Base-by-base conservation (phyloP, 352 stramenopile genomes). In the Phytophthora aleatoria region DNA sequence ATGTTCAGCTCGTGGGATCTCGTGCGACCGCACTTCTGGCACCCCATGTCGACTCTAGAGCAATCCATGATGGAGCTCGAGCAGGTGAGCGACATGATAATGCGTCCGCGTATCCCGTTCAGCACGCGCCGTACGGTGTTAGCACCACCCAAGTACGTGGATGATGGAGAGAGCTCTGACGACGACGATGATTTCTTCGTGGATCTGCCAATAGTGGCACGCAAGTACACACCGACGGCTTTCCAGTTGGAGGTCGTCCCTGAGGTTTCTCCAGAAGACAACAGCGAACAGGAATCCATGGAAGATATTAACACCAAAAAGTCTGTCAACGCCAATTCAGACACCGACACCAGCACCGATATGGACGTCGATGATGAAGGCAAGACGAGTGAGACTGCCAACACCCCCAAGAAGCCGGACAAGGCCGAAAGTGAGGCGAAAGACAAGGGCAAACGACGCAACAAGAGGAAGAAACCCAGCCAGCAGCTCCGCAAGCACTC, bases 1-100 rank as follows among this genome's bases (percentile, higher is more conserved):
- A 82, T 81, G 67, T 83, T 81, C 30, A 74, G 57, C 59, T 61
- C 64, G 41, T 89, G 80, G 75, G 75, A 89, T 61, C 61, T 82
- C 57, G 73, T 87, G 3, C 73, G 49, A 57, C 74, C 75, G 39
- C 70, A 56, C 60, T 71, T 75, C 43, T 89, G 80, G 77, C 67
- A 87, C 58, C 73, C 77, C 30, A 81, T 85, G 73, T 74, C 76
- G 16, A 74, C 77, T 26, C 62, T 86, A 31, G 74, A 85, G 58
- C 72, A 81, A 57, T 81, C 76, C 48, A 73, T 85, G 64, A 71
- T 81, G 57, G 74, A 76, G 48, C 44, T 76, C 42, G 73, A 85
- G 45, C 50, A 74, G 3, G 69, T 86, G 73, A 66, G 49, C 15
- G 61, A 78, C 54, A 39, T 26, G 28, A 65, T 71, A 45, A 62